These are phyloP conservation scores for Penicillium atrosanguineum DNA, from an alignment of 495 filamentous ascomycete genomes.

Conservation along the genomic window DNA sequence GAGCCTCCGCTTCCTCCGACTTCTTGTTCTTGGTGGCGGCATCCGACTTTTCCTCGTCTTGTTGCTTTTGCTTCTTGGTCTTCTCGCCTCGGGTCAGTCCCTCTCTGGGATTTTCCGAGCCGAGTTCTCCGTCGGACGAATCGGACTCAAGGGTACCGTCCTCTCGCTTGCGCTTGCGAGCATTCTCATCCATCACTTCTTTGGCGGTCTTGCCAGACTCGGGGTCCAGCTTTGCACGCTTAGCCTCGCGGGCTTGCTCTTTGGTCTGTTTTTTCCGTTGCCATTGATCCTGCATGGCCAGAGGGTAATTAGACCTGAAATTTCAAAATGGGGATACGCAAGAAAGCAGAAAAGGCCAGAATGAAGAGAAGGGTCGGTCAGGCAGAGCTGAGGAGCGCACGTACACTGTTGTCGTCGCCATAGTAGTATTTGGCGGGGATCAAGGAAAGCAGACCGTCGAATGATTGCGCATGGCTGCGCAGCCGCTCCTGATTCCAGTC, in stretches of 20 bases:
- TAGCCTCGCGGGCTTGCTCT: constrained; percentile 72
- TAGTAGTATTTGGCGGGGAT: constrained; percentile 94
- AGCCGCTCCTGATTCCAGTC: constrained; percentile 64
- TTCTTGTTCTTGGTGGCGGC: constrained; percentile 31
- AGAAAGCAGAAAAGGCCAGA: constrained; percentile 5
- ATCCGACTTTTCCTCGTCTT: constrained; percentile 27
- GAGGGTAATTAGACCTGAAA: constrained; percentile 35
- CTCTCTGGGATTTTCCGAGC: constrained; percentile 42
- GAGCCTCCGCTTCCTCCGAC: constrained; percentile 37
- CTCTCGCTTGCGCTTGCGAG: constrained; percentile 65
- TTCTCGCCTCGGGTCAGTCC: constrained; percentile 37
- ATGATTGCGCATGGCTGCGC: constrained; percentile 78
- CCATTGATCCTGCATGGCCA: constrained; percentile 71
- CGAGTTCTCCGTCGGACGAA: constrained; percentile 44
- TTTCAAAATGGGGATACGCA: constrained; percentile 6
- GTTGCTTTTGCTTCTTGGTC: constrained; percentile 35
- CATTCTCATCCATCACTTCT: constrained; percentile 80
- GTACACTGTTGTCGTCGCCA: constrained; percentile 78
- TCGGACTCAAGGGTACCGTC: constrained; percentile 43
- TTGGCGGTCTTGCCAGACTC: constrained; percentile 76
- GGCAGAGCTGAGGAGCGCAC: constrained; percentile 32
- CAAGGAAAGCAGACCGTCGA: constrained; percentile 86
- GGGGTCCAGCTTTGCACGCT: constrained; percentile 80
- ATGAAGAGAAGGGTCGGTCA: constrained; percentile 1
- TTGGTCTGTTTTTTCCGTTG: constrained; percentile 85